Base-by-base conservation (phyloP, 2,329 filamentous ascomycete genomes). In the Colletotrichum cuscutae region DNA sequence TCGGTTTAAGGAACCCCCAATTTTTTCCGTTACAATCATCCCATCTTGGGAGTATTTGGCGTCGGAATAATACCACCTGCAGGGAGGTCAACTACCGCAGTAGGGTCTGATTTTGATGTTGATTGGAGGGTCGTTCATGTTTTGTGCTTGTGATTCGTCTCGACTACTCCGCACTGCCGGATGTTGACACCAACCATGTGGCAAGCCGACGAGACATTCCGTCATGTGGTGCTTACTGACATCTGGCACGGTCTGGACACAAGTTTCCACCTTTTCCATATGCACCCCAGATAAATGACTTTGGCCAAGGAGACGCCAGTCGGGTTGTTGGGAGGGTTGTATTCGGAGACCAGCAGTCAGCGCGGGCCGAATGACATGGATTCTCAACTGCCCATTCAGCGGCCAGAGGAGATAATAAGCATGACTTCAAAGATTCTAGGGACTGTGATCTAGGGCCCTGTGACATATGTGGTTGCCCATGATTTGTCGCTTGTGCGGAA, bases 281-380 rank as follows among this genome's bases (percentile, higher is more conserved):
- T 49, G 42, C 4, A 49, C 42, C 42, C 42, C 42, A 49, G 42
- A 49, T n/a, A 49, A 49, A 49, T 49, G 19, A 49, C 42, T 49
- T 9, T 49, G 19, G 19, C 42, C 19, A 49, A 49, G 19, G 42
- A 19, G 37, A 19, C 37, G 19, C 19, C 42, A 49, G 42, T 49
- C 19, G 19, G 42, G 42, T 22, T 49, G 19, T n/a, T 52, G 26
- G 30, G 13, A 54, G 61, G 61, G 46, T 64, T 26, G 61, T 12
- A 54, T 64, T 54, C 28, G 61, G 61, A 37, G 22, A 54, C 61
- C 53, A 24, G 28, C 49, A 35, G 61, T 19, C 26, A 46, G 26
- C 46, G 53, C 61, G 61, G 61, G 22, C 61, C 49, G 61, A 64
- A 64, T 64, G 28, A 26, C 19, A 49, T 49, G 42, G 42, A 54